Percentiles rank a stretch among this genome's conserved stretches.
Conservation (phyloP, 1,284 basidiomycete genomes). For the Porphyrellus sp. region DNA sequence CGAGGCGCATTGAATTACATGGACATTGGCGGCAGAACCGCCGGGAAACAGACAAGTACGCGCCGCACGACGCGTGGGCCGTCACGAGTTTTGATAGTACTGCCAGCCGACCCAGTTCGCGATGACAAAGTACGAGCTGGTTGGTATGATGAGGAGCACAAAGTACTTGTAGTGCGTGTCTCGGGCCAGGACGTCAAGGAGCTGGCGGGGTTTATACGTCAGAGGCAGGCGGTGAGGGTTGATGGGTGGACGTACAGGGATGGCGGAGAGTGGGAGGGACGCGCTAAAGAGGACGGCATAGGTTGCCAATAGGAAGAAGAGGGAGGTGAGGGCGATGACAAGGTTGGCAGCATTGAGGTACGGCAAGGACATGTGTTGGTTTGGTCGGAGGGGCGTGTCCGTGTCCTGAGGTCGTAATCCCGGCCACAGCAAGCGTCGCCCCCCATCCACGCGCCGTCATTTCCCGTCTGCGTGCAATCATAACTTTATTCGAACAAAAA, state of each 20-base stretch:
- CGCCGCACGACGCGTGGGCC: slow-evolving; percentile 7
- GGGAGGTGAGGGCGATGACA: slow-evolving; percentile 44
- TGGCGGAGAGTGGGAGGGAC: slow-evolving; percentile 52
- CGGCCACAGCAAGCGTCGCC: slow-evolving; percentile 22
- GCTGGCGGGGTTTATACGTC: slow-evolving; percentile 38
- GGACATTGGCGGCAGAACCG: slow-evolving; percentile 5
- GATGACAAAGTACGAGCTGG: slow-evolving; percentile 83
- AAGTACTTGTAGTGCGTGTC: slow-evolving; percentile 93
- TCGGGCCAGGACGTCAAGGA: slow-evolving; percentile 56
- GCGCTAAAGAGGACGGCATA: slow-evolving; percentile 67
- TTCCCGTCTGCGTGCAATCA: not conserved
- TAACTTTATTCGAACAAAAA: slow-evolving; percentile 21
- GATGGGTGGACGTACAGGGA: slow-evolving; percentile 42
- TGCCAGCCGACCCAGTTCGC: slow-evolving; percentile 98
- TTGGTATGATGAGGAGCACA: slow-evolving; percentile 73
- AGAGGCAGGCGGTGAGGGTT: not conserved
- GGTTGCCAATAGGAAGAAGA: slow-evolving; percentile 56
- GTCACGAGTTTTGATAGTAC: slow-evolving; percentile 82
- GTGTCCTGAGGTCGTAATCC: slow-evolving; percentile 31
- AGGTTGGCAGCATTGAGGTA: slow-evolving; percentile 45
- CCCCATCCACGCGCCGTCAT: slow-evolving; percentile 3
- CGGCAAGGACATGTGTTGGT: slow-evolving; percentile 19
- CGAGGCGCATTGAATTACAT: slow-evolving; percentile 26
- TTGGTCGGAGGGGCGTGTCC: slow-evolving; percentile 14
- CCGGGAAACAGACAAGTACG: slow-evolving; percentile 2